Conservation (phyloP, 371 early-diverging fungal genomes). For the Actinomucor elegans region DNA sequence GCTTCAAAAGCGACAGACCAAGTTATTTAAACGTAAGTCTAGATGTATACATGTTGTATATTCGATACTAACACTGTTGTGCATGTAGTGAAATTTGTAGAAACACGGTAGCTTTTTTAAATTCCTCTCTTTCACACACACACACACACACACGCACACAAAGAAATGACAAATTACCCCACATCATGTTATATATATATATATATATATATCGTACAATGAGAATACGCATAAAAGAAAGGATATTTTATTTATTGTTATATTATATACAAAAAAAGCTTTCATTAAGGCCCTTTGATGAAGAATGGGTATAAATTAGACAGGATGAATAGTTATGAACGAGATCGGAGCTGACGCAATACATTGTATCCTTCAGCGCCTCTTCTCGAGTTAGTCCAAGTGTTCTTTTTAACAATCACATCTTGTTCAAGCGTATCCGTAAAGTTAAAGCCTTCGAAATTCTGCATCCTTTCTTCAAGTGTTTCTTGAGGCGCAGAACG, state of each 20-base stretch:
- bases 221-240: too few relatives aligned
- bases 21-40: slow-evolving; percentile 16
- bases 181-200: neutral
- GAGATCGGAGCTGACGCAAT: slow-evolving; percentile 8
- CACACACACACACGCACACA: neutral
- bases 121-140: too few relatives aligned
- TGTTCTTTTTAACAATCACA: slow-evolving; percentile 9
- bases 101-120: slow-evolving; percentile 17
- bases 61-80: too few relatives aligned
- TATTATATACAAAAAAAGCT: neutral
- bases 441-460: slow-evolving; percentile 5
- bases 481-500: slow-evolving; percentile 17
- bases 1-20: slow-evolving; percentile 17
- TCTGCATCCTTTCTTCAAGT: neutral
- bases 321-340: neutral
- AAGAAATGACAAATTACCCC: slow-evolving; percentile 4
- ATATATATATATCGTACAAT: too few relatives aligned
- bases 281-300: neutral
- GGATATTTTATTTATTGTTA: neutral
- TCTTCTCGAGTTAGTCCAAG: slow-evolving; percentile 11
- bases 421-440: slow-evolving; percentile 10
- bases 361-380: slow-evolving; percentile 11
- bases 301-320: neutral
- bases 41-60: neutral
- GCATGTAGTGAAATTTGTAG: slow-evolving; percentile 21